Conservation (phyloP, 169 alveolate species). For the Cyclospora cayetanensis region DNA sequence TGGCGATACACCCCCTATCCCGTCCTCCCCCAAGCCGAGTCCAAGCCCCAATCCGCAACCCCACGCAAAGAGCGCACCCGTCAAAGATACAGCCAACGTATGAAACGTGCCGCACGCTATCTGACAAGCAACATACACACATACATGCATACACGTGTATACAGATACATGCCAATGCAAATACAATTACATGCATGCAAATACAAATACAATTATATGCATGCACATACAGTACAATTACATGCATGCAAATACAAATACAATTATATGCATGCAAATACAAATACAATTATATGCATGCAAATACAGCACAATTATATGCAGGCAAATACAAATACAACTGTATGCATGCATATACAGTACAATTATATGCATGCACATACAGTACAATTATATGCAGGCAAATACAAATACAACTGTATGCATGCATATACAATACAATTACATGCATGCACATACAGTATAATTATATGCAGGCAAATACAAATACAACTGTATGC, state of each 20-base stretch:
- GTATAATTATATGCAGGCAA: neutral
- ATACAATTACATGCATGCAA: no score
- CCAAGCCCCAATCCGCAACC: conserved; percentile 74
- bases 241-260: neutral
- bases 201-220: neutral
- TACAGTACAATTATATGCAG: neutral
- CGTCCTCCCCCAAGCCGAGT: conserved; percentile 22
- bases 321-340: no score
- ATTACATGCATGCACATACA: neutral
- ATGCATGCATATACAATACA: neutral
- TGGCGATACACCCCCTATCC: neutral
- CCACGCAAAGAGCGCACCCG: conserved; percentile 76
- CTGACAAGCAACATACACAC: conserved; percentile 29
- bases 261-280: no score
- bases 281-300: no score
- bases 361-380: no score
- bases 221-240: neutral
- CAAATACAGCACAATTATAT: no score
- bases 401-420: neutral
- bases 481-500: neutral
- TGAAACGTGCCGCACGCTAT: conserved; percentile 79
- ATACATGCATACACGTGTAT: neutral
- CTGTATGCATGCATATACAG: no score
- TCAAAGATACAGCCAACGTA: conserved; percentile 70
- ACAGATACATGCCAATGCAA: neutral